A percentile compares a stretch with the other conserved stretches of the same genome.
Evolutionary conservation across 2,329 filamentous ascomycete species (phyloP).

Genomic region (Aspergillus novoparasiticus): DNA sequence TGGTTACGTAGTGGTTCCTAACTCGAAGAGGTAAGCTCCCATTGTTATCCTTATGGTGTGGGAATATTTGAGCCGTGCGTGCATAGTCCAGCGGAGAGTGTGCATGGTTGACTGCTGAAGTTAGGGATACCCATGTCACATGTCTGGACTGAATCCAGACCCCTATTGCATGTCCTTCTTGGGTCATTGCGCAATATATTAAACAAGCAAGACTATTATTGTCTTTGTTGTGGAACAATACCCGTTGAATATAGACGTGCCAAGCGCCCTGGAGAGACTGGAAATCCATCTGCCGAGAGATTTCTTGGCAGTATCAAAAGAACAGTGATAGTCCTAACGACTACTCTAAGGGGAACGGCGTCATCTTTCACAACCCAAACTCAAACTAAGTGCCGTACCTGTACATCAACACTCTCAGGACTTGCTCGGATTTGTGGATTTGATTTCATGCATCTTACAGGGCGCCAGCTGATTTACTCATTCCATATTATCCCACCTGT

Average conservation of each 20-base stretch:
- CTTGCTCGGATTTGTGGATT: constrained; percentile 1
- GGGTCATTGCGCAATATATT: background rate
- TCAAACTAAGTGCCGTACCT: background rate
- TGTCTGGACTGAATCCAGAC: background rate
- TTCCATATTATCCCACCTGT: background rate
- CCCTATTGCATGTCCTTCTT: background rate
- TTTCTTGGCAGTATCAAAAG: background rate
- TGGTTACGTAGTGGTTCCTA: background rate
- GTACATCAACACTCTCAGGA: background rate
- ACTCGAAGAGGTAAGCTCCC: background rate
- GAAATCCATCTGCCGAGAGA: background rate
- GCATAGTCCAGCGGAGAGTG: background rate
- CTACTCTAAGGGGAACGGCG: background rate
- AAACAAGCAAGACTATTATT: background rate
- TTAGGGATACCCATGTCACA: background rate
- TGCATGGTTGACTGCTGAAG: background rate
- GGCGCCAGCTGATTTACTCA: background rate
- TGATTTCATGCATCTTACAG: background rate
- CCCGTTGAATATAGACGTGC: background rate
- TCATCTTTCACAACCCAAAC: background rate
- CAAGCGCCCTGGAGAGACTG: background rate
- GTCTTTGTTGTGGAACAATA: background rate
- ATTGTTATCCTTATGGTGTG: background rate
- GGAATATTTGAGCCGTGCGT: background rate
- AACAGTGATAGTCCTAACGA: background rate